Conservation (phyloP, 257 asterid species). For the Solanum lignicaule region DNA sequence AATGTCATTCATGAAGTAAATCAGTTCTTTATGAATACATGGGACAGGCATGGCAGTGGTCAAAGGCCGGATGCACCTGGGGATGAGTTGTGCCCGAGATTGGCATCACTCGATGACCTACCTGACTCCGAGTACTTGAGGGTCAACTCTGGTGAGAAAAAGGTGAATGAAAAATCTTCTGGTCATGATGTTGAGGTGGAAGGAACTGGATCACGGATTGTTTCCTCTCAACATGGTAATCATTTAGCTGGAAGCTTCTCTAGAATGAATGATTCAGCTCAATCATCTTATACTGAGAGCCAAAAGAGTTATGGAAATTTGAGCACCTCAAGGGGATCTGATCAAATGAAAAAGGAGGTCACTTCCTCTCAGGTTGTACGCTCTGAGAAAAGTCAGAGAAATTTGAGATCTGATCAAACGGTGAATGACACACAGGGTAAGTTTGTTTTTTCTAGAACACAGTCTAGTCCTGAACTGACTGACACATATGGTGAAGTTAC, state of each 20-base stretch:
- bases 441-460: constrained; percentile 67
- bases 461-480: constrained; percentile 91
- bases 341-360: constrained; percentile 27
- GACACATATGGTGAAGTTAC: constrained; percentile 42
- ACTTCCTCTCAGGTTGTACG: constrained; percentile 27
- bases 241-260: constrained; percentile 27
- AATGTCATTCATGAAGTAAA: constrained; percentile 48
- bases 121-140: constrained; percentile 31
- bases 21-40: constrained; percentile 81
- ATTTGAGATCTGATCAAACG: constrained; percentile 40
- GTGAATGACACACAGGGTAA: constrained; percentile 48
- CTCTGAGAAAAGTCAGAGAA: constrained; percentile 41
- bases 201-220: constrained; percentile 16
- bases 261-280: constrained; percentile 8
- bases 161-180: constrained; percentile 18
- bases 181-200: constrained; percentile 2
- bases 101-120: constrained; percentile 32
- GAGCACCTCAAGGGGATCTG: constrained; percentile 30
- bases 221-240: constrained; percentile 30
- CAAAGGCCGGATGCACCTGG: constrained; percentile 82
- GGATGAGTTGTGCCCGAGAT: constrained; percentile 24
- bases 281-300: constrained; percentile 30
- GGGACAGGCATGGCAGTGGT: constrained; percentile 91
- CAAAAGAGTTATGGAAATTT: constrained; percentile 28
- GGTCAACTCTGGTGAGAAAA: constrained; percentile 20